Percentiles rank a stretch among this genome's conserved stretches.
Evolutionary conservation across 2,329 filamentous ascomycete species (phyloP).

Genomic region (Ophiostoma fasciatum): DNA sequence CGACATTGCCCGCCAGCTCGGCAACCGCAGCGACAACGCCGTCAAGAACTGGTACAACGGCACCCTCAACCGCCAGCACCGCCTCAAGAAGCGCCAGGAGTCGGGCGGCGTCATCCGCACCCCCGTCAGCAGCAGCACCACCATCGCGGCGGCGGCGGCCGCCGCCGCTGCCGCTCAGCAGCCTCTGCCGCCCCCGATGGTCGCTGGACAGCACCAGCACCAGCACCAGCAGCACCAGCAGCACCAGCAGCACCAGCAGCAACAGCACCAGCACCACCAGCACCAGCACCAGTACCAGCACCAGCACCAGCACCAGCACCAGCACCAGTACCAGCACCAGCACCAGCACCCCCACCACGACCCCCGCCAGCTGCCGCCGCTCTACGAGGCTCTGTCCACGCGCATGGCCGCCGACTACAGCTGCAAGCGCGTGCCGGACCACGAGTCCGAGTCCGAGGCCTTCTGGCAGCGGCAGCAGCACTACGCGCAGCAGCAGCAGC

Average conservation of each 20-base stretch:
- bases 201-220: no score
- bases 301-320: neutral
- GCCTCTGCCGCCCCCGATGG: no score
- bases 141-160: constrained; percentile 6
- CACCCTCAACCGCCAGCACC: constrained; percentile 64
- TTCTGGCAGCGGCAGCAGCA: neutral
- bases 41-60: constrained; percentile 99
- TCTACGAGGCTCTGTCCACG: neutral
- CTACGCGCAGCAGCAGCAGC: neutral
- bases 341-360: no score
- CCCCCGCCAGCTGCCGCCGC: neutral
- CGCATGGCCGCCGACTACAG: neutral
- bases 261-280: constrained; percentile 8
- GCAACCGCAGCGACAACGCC: constrained; percentile 81
- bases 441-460: neutral
- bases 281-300: neutral
- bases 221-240: constrained; percentile 16
- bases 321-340: neutral
- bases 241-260: constrained; percentile 8
- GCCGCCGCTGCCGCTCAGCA: constrained; percentile 18
- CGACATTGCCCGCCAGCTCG: constrained; percentile 70
- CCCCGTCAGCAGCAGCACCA: neutral
- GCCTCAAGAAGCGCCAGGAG: constrained; percentile 25
- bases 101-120: neutral
- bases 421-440: neutral